Evolutionary conservation across 768 basidiomycete genomes (phyloP).

Genomic region (Termitomyces sp.): DNA sequence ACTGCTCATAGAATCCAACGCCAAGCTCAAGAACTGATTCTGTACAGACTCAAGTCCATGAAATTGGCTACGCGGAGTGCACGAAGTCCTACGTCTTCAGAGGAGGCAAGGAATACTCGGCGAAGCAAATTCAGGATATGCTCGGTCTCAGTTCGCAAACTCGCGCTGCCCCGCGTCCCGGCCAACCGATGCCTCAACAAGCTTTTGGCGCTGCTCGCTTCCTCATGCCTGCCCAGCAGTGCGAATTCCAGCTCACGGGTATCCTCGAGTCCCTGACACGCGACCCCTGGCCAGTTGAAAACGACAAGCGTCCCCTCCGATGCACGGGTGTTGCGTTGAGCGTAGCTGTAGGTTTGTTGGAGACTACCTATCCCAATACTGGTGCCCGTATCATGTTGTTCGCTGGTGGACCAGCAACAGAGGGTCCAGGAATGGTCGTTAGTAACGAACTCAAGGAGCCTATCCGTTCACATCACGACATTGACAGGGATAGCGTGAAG

Average conservation of each 20-base stretch:
- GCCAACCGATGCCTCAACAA: constrained; percentile 75
- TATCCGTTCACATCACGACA: constrained; percentile 98
- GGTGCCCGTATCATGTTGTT: constrained; percentile 97
- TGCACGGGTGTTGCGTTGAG: constrained; percentile 95
- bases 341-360: constrained; percentile 88
- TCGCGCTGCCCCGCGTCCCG: constrained; percentile 82
- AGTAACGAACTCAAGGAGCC: constrained; percentile 94
- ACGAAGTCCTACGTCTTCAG: constrained; percentile 99
- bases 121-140: constrained; percentile 99
- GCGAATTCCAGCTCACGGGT: constrained; percentile 93
- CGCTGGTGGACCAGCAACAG: constrained; percentile 90
- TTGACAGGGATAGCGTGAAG: constrained; percentile 93
- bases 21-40: background rate
- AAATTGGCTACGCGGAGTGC: constrained; percentile 94
- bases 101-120: constrained; percentile 92
- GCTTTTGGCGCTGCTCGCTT: constrained; percentile 86
- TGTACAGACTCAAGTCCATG: constrained; percentile 92
- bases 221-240: constrained; percentile 85
- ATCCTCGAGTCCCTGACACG: constrained; percentile 83
- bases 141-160: constrained; percentile 77
- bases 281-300: constrained; percentile 97
- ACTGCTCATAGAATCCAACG: constrained; percentile 14
- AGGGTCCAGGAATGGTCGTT: constrained; percentile 97
- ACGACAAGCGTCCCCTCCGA: constrained; percentile 86
- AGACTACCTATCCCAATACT: constrained; percentile 94